Evolutionary conservation across 768 basidiomycete species (phyloP), one percentile per base, ranked within the genome.

Genomic region (Porpolomopsis calyptriformis): DNA sequence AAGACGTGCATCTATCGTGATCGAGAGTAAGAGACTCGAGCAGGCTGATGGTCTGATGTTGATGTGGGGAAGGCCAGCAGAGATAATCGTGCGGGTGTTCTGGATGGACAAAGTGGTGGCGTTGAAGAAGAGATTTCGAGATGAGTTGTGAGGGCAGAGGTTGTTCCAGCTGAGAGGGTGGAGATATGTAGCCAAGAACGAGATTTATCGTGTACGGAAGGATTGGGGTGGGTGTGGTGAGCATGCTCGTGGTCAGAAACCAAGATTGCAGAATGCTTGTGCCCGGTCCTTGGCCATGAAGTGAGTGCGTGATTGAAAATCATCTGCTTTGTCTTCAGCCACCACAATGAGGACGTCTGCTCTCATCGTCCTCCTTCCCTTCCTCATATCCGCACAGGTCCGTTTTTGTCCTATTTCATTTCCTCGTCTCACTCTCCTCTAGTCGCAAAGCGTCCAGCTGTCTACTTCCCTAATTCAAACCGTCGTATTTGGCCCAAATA

Each of bases 71-170:
- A 8, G 85, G 81, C 85, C 85, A 87, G 52, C 73, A 73, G 37
- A 87, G 68, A 58, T 87, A 87, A 2, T 73, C 66, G 26, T 60
- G 51, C 20, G 74, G 64, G 7, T 74, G 68, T 22, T 69, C 59
- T 47, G 86, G 64, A 16, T 62, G 55, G 39, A 87, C 76, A 60
- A 82, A 80, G 54, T 67, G 73, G 57, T 85, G 83, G 29, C 84
- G 69, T 58, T 83, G 77, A 2, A 68, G 65, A 25, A 85, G 73
- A 16, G 75, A 64, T 4, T 59, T 60, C 1, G 82, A 84, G 47
- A 86, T 53, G 39, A 85, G 69, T 57, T 81, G 72, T 0, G 69
- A 64, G 1, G 84, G 82, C 31, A 87, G 59, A 1, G 70, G 68
- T n/a, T 60, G 61, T 14, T 60, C 53, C 38, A 78, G 66, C 45